These are phyloP conservation scores for Pseudocercospora ulei DNA, from an alignment of 2,329 filamentous ascomycete genomes.

Conservation along the genomic window DNA sequence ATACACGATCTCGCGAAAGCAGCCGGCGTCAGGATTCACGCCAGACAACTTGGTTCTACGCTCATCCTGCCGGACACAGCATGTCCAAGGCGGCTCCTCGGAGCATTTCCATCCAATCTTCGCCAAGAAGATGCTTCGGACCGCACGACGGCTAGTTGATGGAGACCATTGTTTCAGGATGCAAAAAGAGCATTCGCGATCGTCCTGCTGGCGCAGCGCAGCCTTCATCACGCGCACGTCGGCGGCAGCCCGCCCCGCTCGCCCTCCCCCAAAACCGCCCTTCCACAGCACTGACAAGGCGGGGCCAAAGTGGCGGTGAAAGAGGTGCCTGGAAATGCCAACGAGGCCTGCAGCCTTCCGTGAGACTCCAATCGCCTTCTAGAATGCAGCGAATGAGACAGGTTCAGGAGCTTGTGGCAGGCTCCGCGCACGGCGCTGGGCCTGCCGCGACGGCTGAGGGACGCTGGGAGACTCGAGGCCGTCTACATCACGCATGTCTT, in stretches of 20 bases:
- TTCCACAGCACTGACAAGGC: too few species aligned
- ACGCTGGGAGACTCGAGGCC: slow-evolving; percentile 5
- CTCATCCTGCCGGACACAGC: too few species aligned
- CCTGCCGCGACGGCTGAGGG: slow-evolving; percentile 17
- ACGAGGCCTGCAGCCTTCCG: slow-evolving; percentile 27
- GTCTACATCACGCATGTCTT: slow-evolving; percentile 4
- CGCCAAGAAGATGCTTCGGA: slow-evolving; percentile 1
- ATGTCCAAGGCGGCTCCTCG: neutral
- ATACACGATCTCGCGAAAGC: slow-evolving; percentile 6
- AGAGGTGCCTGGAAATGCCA: slow-evolving; percentile 25
- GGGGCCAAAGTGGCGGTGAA: slow-evolving; percentile 30
- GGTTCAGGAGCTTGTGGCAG: slow-evolving; percentile 18
- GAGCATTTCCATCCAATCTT: neutral
- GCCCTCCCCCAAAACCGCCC: too few species aligned
- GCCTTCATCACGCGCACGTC: slow-evolving; percentile 12
- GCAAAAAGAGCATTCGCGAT: slow-evolving; percentile 9
- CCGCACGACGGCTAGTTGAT: slow-evolving; percentile 12
- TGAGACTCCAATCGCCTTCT: slow-evolving; percentile 24
- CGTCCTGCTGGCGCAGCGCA: slow-evolving; percentile 14
- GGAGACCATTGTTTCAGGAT: slow-evolving; percentile 8
- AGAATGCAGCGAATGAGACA: slow-evolving; percentile 29
- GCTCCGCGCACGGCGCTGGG: slow-evolving; percentile 19
- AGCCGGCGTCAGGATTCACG: neutral
- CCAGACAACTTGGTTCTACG: slow-evolving; percentile 1
- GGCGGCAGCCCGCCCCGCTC: too few species aligned